Conservation (phyloP, 1,284 basidiomycete genomes). For the Macrocystidia cucumis region DNA sequence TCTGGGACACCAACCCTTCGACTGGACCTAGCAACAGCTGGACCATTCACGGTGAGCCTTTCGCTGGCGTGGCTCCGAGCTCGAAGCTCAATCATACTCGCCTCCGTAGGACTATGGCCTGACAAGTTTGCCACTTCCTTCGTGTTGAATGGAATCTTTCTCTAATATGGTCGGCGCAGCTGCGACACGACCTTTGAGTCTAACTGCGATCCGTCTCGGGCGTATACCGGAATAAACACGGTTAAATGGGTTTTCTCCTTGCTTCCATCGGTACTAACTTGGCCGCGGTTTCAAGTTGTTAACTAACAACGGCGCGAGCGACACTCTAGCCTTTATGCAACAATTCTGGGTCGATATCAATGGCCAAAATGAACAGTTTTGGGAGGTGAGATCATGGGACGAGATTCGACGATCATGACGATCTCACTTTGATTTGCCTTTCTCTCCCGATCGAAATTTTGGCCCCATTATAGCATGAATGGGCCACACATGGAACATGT, state of each 20-base stretch:
- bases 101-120: constrained; percentile 53
- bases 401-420: too few relatives aligned
- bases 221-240: constrained; percentile 47
- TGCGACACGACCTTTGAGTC: constrained; percentile 61
- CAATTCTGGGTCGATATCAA: constrained; percentile 61
- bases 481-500: constrained; percentile 72
- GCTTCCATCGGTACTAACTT: not conserved
- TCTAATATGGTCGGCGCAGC: constrained; percentile 32
- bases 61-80: not conserved
- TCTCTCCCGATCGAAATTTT: constrained; percentile 1
- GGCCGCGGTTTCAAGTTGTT: constrained; percentile 39
- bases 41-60: constrained; percentile 62
- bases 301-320: constrained; percentile 44
- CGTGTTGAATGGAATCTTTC: constrained; percentile 1
- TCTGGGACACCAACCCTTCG: constrained; percentile 57
- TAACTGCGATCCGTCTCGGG: constrained; percentile 60
- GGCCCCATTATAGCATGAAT: constrained; percentile 45
- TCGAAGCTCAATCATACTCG: constrained; percentile 6
- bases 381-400: constrained; percentile 69
- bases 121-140: constrained; percentile 42
- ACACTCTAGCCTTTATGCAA: constrained; percentile 64
- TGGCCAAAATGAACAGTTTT: constrained; percentile 57
- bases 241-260: constrained; percentile 23
- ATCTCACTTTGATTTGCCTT: not conserved
- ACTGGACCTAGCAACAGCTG: constrained; percentile 63